Evolutionary conservation across 768 basidiomycete genomes (phyloP).

Genomic region (Serendipita vermifera): DNA sequence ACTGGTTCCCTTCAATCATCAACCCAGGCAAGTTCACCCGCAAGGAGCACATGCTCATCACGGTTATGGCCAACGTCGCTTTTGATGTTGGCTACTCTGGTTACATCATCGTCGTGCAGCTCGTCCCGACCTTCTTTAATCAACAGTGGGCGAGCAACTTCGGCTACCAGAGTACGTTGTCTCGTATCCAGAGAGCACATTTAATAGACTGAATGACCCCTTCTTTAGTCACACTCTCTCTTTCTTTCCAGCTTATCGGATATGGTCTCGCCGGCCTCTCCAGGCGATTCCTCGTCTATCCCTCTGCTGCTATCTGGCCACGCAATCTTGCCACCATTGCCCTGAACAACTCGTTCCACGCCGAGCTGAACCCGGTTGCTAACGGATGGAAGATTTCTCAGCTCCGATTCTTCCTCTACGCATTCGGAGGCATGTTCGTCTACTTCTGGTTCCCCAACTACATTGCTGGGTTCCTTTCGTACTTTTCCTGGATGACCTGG

Average conservation of each 20-base stretch:
- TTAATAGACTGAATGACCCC: conserved; percentile 12
- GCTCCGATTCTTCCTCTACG: conserved; percentile 15
- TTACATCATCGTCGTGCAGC: conserved; percentile 19
- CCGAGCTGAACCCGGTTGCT: conserved; percentile 15
- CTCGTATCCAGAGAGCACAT: not conserved
- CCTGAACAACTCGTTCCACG: conserved; percentile 20
- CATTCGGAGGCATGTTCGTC: conserved; percentile 15
- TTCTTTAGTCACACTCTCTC: not conserved
- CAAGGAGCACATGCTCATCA: conserved; percentile 22
- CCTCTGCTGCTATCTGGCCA: conserved; percentile 20
- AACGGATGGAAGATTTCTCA: conserved; percentile 19
- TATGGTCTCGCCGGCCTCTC: conserved; percentile 18
- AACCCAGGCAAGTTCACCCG: conserved; percentile 22
- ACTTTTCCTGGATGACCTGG: conserved; percentile 28
- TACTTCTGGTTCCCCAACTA: conserved; percentile 25
- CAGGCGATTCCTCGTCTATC: conserved; percentile 19
- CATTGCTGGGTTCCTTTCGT: conserved; percentile 19
- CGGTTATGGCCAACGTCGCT: conserved; percentile 24
- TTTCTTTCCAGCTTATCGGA: conserved; percentile 18
- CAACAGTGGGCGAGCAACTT: conserved; percentile 20
- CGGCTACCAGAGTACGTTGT: conserved; percentile 15
- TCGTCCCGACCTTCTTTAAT: conserved; percentile 20
- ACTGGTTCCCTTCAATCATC: conserved; percentile 9
- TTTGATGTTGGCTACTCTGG: conserved; percentile 20
- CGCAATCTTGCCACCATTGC: conserved; percentile 21